Base-by-base conservation (phyloP, 352 stramenopile genomes). In the Halophytophthora polymorphica region DNA sequence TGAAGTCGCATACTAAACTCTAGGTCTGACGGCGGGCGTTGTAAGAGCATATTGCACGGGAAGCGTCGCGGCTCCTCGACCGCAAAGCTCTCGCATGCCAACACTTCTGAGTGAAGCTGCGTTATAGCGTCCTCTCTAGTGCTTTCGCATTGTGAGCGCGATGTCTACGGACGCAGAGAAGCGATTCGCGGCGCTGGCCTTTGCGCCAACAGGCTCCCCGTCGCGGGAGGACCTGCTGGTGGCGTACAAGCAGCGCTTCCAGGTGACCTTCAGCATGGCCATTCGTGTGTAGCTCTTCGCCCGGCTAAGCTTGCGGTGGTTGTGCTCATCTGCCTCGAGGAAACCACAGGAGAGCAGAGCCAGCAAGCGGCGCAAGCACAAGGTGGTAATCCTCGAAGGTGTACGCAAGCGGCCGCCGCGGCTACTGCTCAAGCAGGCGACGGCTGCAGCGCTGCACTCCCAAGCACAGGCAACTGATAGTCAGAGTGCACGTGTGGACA, bases 331-430 rank as follows among this genome's bases (percentile, higher is more conserved):
- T 6, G 22, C 12, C 4, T 15, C 14, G 3, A 36, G 17, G n/a
- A 1, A 28, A 38, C 11, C 5, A 17, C 34, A 87, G 76, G 73
- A 81, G 18, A 35, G 60, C 1, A 64, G 72, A 49, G 70, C 71
- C 31, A 60, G 38, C 7, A 71, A 66, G 47, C 85, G 75, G 57
- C 61, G 54, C 35, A 66, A 68, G 28, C 71, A 85, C 50, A 88
- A 86, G 48, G 60, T 73, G 41, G 67, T 88, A 31, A 82, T 88
- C 59, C 52, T 88, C 15, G 66, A 81, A 39, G 71, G 77, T 25
- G 49, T 69, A 13, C 73, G 61, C 29, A 72, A 65, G 45, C 70
- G 58, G 7, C 61, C 67, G 23, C 68, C 74, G 10, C 70, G 72
- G 17, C 37, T 83, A 8, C 43, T 74, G 37, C 50, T 83, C 14